A percentile compares a stretch with the other conserved stretches of the same genome.
phyloP scores from a whole-genome alignment of 192 early-diverging fungal genomes.

The Podochytrium sp. region DNA sequence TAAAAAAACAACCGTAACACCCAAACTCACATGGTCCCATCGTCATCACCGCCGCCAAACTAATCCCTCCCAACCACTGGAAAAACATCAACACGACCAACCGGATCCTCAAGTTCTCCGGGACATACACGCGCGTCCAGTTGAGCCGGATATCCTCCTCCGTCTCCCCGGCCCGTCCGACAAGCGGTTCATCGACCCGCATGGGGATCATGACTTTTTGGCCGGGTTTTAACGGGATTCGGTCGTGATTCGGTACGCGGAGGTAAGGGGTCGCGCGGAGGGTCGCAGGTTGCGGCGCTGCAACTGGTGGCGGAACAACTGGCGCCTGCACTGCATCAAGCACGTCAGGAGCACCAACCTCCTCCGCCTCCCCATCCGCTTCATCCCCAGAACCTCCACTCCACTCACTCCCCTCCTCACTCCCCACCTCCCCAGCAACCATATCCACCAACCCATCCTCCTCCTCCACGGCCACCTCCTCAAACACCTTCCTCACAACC shows the following conservation, averaged over 20 bases:
- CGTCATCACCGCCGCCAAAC: conserved; percentile 1
- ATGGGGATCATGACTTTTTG: conserved; percentile 81
- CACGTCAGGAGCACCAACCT: too few species aligned
- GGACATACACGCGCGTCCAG: conserved; percentile 84
- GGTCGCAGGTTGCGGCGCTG: conserved; percentile 58
- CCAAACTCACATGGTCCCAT: conserved; percentile 34
- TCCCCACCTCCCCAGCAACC: not conserved
- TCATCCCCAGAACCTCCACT: not conserved
- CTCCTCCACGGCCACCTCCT: conserved; percentile 1
- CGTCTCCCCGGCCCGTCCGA: conserved; percentile 51
- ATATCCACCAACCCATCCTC: conserved; percentile 16
- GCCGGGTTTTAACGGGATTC: conserved; percentile 78
- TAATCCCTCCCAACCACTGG: conserved; percentile 15
- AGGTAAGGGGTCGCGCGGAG: conserved; percentile 64
- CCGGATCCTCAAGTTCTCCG: conserved; percentile 67
- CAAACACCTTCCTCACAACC: conserved; percentile 3
- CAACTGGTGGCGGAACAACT: not conserved
- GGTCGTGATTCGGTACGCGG: conserved; percentile 86
- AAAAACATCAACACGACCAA: conserved; percentile 24
- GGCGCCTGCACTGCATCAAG: not conserved
- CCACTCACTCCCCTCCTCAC: conserved; percentile 33
- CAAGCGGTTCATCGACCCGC: conserved; percentile 41
- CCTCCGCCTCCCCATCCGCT: too few species aligned
- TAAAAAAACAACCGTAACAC: not conserved
- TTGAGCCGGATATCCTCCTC: conserved; percentile 55